Percentiles rank a stretch among this genome's conserved stretches.
phyloP scores from a whole-genome alignment of 257 asterid species.

The Buddleja alternifolia region DNA sequence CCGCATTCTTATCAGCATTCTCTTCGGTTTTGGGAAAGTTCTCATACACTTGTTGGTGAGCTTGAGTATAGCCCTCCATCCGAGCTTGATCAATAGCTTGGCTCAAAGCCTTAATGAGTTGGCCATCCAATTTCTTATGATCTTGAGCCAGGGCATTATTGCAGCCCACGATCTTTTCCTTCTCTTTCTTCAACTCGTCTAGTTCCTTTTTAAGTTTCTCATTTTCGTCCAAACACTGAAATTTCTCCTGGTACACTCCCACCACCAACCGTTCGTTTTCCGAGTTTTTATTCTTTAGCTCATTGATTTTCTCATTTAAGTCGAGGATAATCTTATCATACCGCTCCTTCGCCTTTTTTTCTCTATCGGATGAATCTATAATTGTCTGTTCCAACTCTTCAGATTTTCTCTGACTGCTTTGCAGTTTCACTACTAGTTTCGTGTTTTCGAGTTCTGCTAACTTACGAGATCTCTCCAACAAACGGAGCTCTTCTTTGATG shows the following conservation, averaged over 20 bases:
- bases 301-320: constrained; percentile 21
- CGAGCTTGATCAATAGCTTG: too few relatives aligned
- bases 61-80: too few relatives aligned
- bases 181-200: too few relatives aligned
- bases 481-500: constrained; percentile 19
- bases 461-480: constrained; percentile 21
- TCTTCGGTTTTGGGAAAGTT: too few relatives aligned
- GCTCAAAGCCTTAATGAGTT: too few relatives aligned
- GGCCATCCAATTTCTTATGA: too few relatives aligned
- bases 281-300: constrained; percentile 20
- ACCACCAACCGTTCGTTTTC: constrained; percentile 13
- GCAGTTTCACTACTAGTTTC: too few relatives aligned
- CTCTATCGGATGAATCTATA: constrained; percentile 4
- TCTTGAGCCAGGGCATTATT: too few relatives aligned
- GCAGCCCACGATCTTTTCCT: too few relatives aligned
- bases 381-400: constrained; percentile 23
- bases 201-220: too few relatives aligned
- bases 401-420: constrained; percentile 17
- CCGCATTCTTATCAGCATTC: not conserved
- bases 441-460: constrained; percentile 15
- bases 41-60: too few relatives aligned
- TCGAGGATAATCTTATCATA: constrained; percentile 1
- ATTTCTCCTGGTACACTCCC: constrained; percentile 11
- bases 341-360: not conserved
- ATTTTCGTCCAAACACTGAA: not conserved